These are phyloP conservation scores for Plantago coronopus DNA, from an alignment of 305 asterid species.

Conservation along the genomic window DNA sequence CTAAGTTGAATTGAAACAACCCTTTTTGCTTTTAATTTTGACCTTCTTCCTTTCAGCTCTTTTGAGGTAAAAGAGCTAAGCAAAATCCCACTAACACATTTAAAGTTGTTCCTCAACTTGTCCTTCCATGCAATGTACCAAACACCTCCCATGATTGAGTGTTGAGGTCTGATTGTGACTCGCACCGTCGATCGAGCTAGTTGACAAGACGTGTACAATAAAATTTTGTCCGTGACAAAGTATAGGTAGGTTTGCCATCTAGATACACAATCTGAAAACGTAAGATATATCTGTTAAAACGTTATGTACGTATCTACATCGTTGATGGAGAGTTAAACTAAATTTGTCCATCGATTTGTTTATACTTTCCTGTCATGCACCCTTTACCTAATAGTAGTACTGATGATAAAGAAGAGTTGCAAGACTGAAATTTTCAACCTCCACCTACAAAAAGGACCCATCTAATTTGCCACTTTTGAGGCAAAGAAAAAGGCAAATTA, in stretches of 20 bases:
- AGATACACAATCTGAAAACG: too few relatives aligned
- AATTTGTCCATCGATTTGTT: not conserved
- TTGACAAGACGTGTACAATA: too few relatives aligned
- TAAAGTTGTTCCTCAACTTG: slow-evolving; percentile 18
- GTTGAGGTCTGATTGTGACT: not conserved
- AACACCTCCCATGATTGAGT: slow-evolving; percentile 16
- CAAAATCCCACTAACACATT: slow-evolving; percentile 20
- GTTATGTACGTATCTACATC: too few relatives aligned
- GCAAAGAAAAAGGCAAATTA: slow-evolving; percentile 50
- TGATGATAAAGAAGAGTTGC: slow-evolving; percentile 13
- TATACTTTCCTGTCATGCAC: not conserved
- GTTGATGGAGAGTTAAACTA: too few relatives aligned
- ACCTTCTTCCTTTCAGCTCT: slow-evolving; percentile 84
- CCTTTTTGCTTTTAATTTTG: slow-evolving; percentile 48
- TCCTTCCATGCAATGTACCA: slow-evolving; percentile 31
- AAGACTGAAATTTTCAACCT: slow-evolving; percentile 19
- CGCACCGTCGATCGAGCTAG: too few relatives aligned
- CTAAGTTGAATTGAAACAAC: slow-evolving; percentile 17
- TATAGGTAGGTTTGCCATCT: too few relatives aligned
- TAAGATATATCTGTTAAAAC: too few relatives aligned
- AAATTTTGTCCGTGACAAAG: too few relatives aligned
- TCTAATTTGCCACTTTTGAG: slow-evolving; percentile 64
- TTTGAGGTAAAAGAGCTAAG: slow-evolving; percentile 42
- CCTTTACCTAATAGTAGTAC: not conserved
- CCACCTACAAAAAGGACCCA: slow-evolving; percentile 42